phyloP scores from a whole-genome alignment of 2,329 filamentous ascomycete species.

The Ceratocystis harringtonii region DNA sequence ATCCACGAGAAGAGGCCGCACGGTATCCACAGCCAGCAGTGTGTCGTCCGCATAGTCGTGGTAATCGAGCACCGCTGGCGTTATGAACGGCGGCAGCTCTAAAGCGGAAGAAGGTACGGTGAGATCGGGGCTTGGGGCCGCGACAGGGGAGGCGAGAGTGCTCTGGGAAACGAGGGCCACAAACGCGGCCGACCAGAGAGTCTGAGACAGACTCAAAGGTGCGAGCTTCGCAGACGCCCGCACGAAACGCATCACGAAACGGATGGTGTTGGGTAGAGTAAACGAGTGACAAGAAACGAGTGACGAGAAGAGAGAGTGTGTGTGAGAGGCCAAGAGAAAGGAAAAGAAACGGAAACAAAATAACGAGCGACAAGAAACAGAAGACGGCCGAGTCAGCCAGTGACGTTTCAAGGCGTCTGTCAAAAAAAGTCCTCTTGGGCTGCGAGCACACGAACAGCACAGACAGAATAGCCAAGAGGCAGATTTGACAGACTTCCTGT shows the following conservation, averaged over 20 bases:
- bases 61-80: background rate
- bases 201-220: conserved; percentile 8
- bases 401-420: conserved; percentile 3
- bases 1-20: conserved; percentile 17
- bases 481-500: background rate
- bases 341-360: background rate
- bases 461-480: background rate
- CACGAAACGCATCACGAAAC: background rate
- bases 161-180: conserved; percentile 13
- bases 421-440: background rate
- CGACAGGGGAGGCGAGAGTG: conserved; percentile 1
- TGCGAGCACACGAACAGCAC: background rate
- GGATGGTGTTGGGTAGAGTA: background rate
- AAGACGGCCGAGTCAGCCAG: conserved; percentile 2
- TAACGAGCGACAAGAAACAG: conserved; percentile 6
- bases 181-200: conserved; percentile 6
- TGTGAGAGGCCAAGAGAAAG: background rate
- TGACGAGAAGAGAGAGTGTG: background rate
- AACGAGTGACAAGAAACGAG: background rate
- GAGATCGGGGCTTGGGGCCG: conserved; percentile 1
- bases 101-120: background rate
- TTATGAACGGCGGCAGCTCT: background rate
- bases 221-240: background rate
- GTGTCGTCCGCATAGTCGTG: conserved; percentile 9
- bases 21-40: conserved; percentile 18